Base-by-base conservation (phyloP, 108 stramenopile species). In the Conticribra guillardii region DNA sequence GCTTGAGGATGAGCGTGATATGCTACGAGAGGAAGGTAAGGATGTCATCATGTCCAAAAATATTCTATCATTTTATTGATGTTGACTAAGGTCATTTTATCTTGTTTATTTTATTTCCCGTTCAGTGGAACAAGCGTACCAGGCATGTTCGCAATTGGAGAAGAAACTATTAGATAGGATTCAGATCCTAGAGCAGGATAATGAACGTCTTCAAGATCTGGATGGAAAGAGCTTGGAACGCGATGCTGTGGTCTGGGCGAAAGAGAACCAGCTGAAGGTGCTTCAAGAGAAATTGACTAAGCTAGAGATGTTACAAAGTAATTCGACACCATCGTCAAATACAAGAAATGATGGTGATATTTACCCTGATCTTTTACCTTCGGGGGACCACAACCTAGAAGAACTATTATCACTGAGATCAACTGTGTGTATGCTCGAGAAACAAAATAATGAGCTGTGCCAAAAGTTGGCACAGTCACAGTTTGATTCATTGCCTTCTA, bases 1-100 rank as follows among this genome's bases (percentile, higher is more conserved):
- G 28, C 47, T 80, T 24, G 79, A 80, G 50, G 19, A 29, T 62
- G 79, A 80, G 57, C 34, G 79, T 8, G 56, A 73, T 63, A 54
- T 52, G 31, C 54, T 80, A 19, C 34, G 66, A 26, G 15, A 23
- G 37, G 37, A 44, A 56, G 24, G 61, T 16, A 1, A 49, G 51
- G 51, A 33, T 54, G n/a, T n/a, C n/a, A n/a, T n/a, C n/a, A n/a
- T n/a, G n/a, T n/a, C n/a, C n/a, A n/a, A n/a, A n/a, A n/a, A n/a
- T n/a, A n/a, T n/a, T n/a, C n/a, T n/a, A n/a, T n/a, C n/a, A n/a
- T n/a, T n/a, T n/a, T n/a, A n/a, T n/a, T 54, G 77, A 71, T 58
- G 31, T 50, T 21, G 59, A n/a, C n/a, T n/a, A n/a, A n/a, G n/a
- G n/a, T n/a, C n/a, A n/a, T n/a, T n/a, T n/a, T n/a, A n/a, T n/a